Evolutionary conservation across 2,329 filamentous ascomycete genomes (phyloP), one percentile per base, ranked within the genome.

Genomic region (Sclerotiophoma versabilis): DNA sequence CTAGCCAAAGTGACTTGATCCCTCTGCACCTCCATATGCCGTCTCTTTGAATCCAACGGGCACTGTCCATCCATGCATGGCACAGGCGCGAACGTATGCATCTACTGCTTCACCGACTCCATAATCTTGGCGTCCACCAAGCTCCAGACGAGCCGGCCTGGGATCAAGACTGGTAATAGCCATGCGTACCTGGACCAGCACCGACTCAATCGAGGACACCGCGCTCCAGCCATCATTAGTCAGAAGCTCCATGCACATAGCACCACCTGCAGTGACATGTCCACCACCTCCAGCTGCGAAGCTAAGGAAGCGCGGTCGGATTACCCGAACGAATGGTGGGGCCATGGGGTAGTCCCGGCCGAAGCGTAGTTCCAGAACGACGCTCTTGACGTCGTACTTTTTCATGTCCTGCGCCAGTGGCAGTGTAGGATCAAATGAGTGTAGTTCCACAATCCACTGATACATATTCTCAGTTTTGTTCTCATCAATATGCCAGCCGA

Each of bases 371-470:
- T 96, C 93, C 10, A 96, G 75, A 0, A 96, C 86, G 32, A 96
- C 79, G 67, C 90, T 92, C 19, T 80, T 83, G 51, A 89, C 63
- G 0, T 79, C 80, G 1, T 78, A 80, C 2, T 71, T 65, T 70
- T 87, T 85, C 85, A 96, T 91, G 68, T 96, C 92, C 47, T 83
- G 70, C 0, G 89, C 87, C 1, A 97, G 79, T 0, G 89, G 90
- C 0, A 95, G 80, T 1, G 77, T 71, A 0, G 77, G 60, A 20
- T 92, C 88, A 66, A 96, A 96, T 36, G 88, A 91, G 72, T 96
- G 93, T 1, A 97, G 79, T 72, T 96, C 90, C 5, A 96, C 87
- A 54, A 96, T 92, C 92, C 92, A 96, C 67, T 96, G 92, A 67
- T 95, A 96, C 58, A 92, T 81, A 66, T 93, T 96, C 5, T 80